Base-by-base conservation (phyloP, 164 flowering plant genomes). In the Sextonia rubra region DNA sequence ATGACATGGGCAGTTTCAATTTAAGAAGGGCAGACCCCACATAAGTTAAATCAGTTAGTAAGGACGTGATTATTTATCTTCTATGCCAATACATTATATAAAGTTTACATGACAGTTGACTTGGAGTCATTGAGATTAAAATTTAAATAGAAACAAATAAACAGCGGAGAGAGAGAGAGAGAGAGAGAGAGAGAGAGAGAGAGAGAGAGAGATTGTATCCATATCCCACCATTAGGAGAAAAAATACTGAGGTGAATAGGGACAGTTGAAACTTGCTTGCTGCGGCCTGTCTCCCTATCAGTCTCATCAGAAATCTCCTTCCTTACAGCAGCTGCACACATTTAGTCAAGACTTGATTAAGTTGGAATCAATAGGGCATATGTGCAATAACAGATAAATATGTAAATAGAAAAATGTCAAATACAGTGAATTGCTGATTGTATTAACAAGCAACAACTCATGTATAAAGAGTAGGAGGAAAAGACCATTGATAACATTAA, bases 281-380 rank as follows among this genome's bases (percentile, higher is more conserved):
- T 44, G 15, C 93, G 94, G 3, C 98, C 97, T 9, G 98, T 94
- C 86, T 90, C 97, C 80, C 97, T 73, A 79, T 94, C 98, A 81
- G 98, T 94, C 83, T 94, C 98, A 82, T 94, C 98, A 25, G 87
- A 65, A 48, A 92, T 94, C 83, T 92, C 98, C 86, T 90, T 88
- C 78, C 97, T 87, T 77, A 92, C 97, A 81, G 91, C 92, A 83
- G 90, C 98, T 94, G 75, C 77, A 82, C 11, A 74, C 18, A 60
- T 1, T 52, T 17, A 75, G 66, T 37, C 68, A 66, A 66, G 25
- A 29, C 37, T 29, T 27, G 20, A 27, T 4, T 64, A 32, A 25
- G 14, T 15, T 17, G 58, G 58, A 52, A 11, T 37, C 44, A 5
- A 8, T 8, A 37, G 44, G 44, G 8, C 44, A 37, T 37, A 37